Percentiles rank a stretch among this genome's conserved stretches.
These are phyloP conservation scores for Hypoxylon sp. DNA, from an alignment of 2,329 filamentous ascomycete genomes.

Conservation along the genomic window DNA sequence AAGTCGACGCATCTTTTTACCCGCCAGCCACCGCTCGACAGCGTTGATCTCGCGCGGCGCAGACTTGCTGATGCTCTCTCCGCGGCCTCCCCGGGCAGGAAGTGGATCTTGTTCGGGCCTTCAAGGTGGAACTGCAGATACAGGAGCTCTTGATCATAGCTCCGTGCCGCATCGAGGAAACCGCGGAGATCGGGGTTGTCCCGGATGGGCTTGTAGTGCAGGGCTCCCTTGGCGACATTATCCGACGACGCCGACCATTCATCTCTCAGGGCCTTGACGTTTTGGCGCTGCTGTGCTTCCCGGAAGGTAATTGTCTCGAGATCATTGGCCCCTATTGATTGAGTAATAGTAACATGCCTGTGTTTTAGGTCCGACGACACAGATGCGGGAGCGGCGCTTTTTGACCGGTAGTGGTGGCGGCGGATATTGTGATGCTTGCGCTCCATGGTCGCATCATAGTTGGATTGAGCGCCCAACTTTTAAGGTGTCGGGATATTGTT, in stretches of 20 bases:
- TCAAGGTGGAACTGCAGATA: conserved; percentile 23
- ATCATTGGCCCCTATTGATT: not conserved
- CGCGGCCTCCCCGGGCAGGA: not conserved
- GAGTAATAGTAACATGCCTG: not conserved
- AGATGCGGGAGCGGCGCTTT: conserved; percentile 6
- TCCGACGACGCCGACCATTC: conserved; percentile 7
- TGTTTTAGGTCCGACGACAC: not conserved
- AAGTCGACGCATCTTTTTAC: conserved; percentile 21
- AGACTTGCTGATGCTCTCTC: conserved; percentile 10
- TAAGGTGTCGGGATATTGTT: not conserved
- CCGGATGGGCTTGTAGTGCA: conserved; percentile 16
- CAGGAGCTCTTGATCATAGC: conserved; percentile 27
- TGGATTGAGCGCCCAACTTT: not conserved
- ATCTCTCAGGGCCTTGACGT: not conserved
- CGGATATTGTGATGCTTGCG: not conserved
- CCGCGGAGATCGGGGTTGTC: not conserved
- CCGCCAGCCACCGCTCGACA: conserved; percentile 12
- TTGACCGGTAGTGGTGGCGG: conserved; percentile 7
- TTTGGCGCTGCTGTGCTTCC: conserved; percentile 13
- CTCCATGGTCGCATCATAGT: conserved; percentile 1
- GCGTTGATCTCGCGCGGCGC: not conserved
- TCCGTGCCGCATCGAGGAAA: conserved; percentile 22
- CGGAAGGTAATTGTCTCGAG: conserved; percentile 23
- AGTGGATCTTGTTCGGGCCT: conserved; percentile 14
- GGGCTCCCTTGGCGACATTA: not conserved